Percentiles rank a stretch among this genome's conserved stretches.
Conservation (phyloP, 2,329 filamentous ascomycete genomes). For the Curvularia verruculosa region DNA sequence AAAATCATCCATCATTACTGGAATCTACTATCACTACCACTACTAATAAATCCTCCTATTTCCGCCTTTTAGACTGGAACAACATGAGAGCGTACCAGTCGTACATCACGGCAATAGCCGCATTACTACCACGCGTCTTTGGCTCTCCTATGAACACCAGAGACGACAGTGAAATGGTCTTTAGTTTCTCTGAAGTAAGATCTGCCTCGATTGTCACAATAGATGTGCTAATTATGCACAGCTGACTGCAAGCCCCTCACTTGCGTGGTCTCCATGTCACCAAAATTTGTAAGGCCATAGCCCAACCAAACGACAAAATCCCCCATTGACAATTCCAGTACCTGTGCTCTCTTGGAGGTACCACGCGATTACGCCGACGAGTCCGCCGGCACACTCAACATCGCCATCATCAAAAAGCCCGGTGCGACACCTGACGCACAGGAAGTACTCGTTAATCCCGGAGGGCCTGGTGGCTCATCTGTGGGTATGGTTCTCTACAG, state of each 20-base stretch:
- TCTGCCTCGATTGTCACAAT: not conserved
- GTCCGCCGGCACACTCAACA: constrained; percentile 18
- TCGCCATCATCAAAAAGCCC: constrained; percentile 24
- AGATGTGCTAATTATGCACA: not conserved
- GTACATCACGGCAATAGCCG: not conserved
- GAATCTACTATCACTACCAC: no score
- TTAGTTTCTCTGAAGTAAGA: not conserved
- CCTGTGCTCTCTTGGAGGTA: constrained; percentile 24
- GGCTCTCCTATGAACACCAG: not conserved
- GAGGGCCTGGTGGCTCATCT: constrained; percentile 43
- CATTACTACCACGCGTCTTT: not conserved
- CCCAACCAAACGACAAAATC: no score
- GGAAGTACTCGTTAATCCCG: constrained; percentile 28
- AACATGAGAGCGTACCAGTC: not conserved
- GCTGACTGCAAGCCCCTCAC: constrained; percentile 1
- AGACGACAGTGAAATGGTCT: not conserved
- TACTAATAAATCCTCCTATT: no score
- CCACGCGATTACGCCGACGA: constrained; percentile 27
- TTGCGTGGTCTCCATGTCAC: not conserved
- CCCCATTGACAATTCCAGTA: not conserved
- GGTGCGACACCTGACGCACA: constrained; percentile 13
- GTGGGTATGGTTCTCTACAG: constrained; percentile 19
- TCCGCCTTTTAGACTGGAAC: not conserved
- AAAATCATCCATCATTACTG: no score
- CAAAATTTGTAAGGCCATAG: not conserved